A percentile compares a stretch with the other conserved stretches of the same genome.
Conservation (phyloP, 1,284 basidiomycete genomes). For the Cutaneotrichosporon sp. region DNA sequence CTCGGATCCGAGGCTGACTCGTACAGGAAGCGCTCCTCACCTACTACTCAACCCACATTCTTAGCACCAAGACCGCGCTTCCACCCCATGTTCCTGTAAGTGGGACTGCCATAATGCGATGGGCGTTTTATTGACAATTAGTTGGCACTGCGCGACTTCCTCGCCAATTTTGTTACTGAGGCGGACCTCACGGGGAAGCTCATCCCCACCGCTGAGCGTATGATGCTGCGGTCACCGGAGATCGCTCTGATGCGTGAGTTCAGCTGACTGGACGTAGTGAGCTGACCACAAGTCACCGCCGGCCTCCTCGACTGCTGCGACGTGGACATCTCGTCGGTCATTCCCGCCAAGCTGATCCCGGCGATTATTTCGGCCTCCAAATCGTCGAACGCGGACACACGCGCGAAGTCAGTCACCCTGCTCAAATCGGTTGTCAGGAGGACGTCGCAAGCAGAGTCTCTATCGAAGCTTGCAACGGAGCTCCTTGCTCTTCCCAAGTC, state of each 20-base stretch:
- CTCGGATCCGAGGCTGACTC: conserved; percentile 5
- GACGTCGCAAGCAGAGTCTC: conserved; percentile 36
- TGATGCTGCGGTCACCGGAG: conserved; percentile 46
- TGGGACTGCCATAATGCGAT: neutral
- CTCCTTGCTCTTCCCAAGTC: conserved; percentile 66
- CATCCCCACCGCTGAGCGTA: conserved; percentile 41
- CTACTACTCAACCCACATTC: conserved; percentile 39
- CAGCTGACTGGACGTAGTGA: neutral
- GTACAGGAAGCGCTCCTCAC: conserved; percentile 29
- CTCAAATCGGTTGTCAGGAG: conserved; percentile 58
- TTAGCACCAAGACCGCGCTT: conserved; percentile 38
- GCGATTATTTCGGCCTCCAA: conserved; percentile 67
- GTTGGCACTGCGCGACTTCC: conserved; percentile 31
- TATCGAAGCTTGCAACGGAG: conserved; percentile 56
- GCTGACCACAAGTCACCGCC: conserved; percentile 31
- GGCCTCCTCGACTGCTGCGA: conserved; percentile 37
- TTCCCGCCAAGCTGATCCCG: conserved; percentile 62
- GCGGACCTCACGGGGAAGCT: conserved; percentile 34
- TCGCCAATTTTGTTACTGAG: conserved; percentile 29
- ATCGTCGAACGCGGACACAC: conserved; percentile 65
- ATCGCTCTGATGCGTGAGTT: conserved; percentile 36
- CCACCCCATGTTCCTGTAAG: conserved; percentile 31
- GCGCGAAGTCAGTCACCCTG: conserved; percentile 58
- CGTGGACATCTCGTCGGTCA: conserved; percentile 55
- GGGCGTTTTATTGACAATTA: conserved; percentile 3